These are phyloP conservation scores for Suhomyces kunorum DNA, from an alignment of 1,139 yeast species.

Conservation along the genomic window DNA sequence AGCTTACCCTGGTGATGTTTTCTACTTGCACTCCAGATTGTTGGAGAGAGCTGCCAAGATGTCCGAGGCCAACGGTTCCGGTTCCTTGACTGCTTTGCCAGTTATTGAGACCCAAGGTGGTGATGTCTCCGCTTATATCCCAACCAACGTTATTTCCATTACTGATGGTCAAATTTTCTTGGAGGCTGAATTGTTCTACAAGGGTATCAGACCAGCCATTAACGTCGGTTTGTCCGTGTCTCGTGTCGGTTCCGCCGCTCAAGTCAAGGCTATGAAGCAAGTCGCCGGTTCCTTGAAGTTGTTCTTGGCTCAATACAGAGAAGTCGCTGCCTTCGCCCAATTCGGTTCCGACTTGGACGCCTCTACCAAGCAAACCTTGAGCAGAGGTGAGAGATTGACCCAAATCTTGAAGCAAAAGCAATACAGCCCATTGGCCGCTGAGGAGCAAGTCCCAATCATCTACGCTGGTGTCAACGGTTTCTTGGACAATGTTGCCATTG, in stretches of 20 bases:
- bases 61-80: slow-evolving; percentile 87
- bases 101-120: slow-evolving; percentile 99
- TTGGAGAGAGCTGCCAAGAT: slow-evolving; percentile 98
- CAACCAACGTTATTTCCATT: slow-evolving; percentile 95
- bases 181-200: slow-evolving; percentile 99
- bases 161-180: slow-evolving; percentile 98
- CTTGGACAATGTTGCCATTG: slow-evolving; percentile 85
- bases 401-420: slow-evolving; percentile 98
- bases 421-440: slow-evolving; percentile 95
- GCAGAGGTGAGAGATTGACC: slow-evolving; percentile 99
- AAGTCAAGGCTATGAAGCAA: slow-evolving; percentile 99
- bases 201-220: slow-evolving; percentile 99
- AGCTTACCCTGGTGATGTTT: slow-evolving; percentile 97
- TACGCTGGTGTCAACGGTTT: slow-evolving; percentile 99
- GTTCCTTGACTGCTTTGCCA: slow-evolving; percentile 95
- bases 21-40: slow-evolving; percentile 94
- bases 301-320: slow-evolving; percentile 99
- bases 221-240: slow-evolving; percentile 99
- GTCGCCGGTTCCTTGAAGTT: slow-evolving; percentile 99
- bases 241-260: slow-evolving; percentile 99
- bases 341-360: slow-evolving; percentile 99
- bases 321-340: slow-evolving; percentile 99
- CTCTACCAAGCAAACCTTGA: slow-evolving; percentile 97
- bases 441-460: slow-evolving; percentile 98
- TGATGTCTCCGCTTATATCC: slow-evolving; percentile 97